Evolutionary conservation across 176 grass and related monocot genomes (phyloP).

Genomic region (bread wheat (Triticum aestivum)): DNA sequence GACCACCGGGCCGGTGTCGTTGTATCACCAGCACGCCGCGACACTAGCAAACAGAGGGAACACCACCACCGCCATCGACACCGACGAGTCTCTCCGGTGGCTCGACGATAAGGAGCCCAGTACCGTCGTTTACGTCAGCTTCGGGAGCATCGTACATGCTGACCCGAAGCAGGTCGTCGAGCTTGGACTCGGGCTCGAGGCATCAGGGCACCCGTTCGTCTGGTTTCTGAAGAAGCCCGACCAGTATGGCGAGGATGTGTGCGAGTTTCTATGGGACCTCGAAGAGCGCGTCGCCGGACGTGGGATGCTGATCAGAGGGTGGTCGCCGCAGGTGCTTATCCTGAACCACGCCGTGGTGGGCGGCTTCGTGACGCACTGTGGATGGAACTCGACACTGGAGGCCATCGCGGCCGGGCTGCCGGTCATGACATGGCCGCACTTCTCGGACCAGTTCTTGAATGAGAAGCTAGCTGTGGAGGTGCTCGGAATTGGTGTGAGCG

Average conservation of each 20-base stretch:
- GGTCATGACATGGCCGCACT: conserved; percentile 60
- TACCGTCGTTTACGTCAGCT: conserved; percentile 71
- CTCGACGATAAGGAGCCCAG: conserved; percentile 35
- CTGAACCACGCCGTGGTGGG: conserved; percentile 52
- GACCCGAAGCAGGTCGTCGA: conserved; percentile 43
- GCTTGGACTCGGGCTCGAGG: conserved; percentile 51
- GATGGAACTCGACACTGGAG: conserved; percentile 89
- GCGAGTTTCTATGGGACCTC: not conserved
- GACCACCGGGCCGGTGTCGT: conserved; percentile 53
- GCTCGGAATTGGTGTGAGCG: conserved; percentile 47
- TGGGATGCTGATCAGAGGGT: conserved; percentile 49
- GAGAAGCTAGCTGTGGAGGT: conserved; percentile 69
- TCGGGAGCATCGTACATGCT: conserved; percentile 53
- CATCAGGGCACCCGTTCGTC: conserved; percentile 41
- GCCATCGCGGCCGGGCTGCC: conserved; percentile 43
- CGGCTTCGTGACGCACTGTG: conserved; percentile 81
- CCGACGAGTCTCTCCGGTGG: conserved; percentile 47
- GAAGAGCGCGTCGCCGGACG: conserved; percentile 28
- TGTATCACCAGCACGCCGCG: conserved; percentile 33
- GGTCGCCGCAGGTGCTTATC: conserved; percentile 64
- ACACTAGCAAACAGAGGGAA: conserved; percentile 25
- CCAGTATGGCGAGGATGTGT: not conserved
- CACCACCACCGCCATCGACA: conserved; percentile 9
- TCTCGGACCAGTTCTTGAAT: conserved; percentile 66
- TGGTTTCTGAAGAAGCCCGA: conserved; percentile 48